Conservation (phyloP, 2,329 filamentous ascomycete genomes). For the Microdochium trichocladiopsis region DNA sequence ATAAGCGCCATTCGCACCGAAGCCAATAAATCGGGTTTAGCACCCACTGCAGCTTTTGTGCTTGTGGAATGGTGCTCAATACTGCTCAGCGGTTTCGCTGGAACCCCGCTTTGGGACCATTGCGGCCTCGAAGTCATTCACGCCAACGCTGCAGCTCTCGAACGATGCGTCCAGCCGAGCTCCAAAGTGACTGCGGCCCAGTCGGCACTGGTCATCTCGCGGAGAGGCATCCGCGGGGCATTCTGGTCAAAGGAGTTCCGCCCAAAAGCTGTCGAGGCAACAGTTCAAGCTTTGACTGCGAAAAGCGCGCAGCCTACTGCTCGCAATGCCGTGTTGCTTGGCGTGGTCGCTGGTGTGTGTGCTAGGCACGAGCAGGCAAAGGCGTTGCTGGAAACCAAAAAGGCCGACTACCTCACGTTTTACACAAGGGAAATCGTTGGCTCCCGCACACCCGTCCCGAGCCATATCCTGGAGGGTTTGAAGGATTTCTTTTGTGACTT, state of each 20-base stretch:
- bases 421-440: slow-evolving; percentile 80
- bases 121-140: slow-evolving; percentile 60
- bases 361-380: slow-evolving; percentile 61
- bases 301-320: slow-evolving; percentile 59
- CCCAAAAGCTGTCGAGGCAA: slow-evolving; percentile 53
- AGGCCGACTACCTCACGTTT: slow-evolving; percentile 70
- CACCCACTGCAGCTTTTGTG: slow-evolving; percentile 76
- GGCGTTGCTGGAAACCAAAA: slow-evolving; percentile 55
- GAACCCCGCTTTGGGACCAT: slow-evolving; percentile 54
- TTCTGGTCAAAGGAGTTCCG: slow-evolving; percentile 53
- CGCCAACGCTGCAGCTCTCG: slow-evolving; percentile 65
- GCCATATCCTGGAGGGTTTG: slow-evolving; percentile 66
- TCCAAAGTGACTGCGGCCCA: slow-evolving; percentile 59
- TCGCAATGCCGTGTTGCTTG: slow-evolving; percentile 71
- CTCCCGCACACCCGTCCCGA: slow-evolving; percentile 64
- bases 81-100: slow-evolving; percentile 64
- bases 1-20: slow-evolving; percentile 64
- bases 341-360: slow-evolving; percentile 81
- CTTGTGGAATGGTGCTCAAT: slow-evolving; percentile 85
- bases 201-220: slow-evolving; percentile 70
- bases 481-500: slow-evolving; percentile 78
- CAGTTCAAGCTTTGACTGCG: slow-evolving; percentile 59
- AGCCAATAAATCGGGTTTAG: slow-evolving; percentile 68
- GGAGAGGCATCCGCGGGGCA: slow-evolving; percentile 71
- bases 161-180: slow-evolving; percentile 65